Evolutionary conservation across 1,284 basidiomycete genomes (phyloP).

Genomic region (Ustilago lituana): DNA sequence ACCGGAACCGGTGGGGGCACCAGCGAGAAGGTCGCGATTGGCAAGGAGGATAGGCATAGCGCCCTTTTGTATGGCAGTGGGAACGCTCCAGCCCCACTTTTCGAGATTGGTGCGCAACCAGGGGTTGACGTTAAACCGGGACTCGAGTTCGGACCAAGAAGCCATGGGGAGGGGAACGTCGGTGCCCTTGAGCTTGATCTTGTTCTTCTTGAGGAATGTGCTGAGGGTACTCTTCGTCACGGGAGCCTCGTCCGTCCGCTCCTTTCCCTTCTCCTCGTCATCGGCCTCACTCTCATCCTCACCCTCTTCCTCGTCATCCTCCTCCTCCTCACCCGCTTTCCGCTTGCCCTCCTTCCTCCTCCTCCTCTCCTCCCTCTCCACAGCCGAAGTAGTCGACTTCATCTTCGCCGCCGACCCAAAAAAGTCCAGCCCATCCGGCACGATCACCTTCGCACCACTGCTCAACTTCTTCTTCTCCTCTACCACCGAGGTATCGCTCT

Average conservation of each 20-base stretch:
- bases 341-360: constrained; percentile 25
- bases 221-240: constrained; percentile 56
- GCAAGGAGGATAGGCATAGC: constrained; percentile 67
- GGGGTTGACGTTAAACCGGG: constrained; percentile 43
- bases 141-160: constrained; percentile 62
- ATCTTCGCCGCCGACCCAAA: constrained; percentile 55
- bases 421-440: constrained; percentile 58
- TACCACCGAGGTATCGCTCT: neutral
- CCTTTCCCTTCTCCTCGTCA: constrained; percentile 8
- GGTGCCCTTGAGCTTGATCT: constrained; percentile 67
- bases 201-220: constrained; percentile 55
- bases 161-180: constrained; percentile 68
- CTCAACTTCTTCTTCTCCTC: neutral
- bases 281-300: neutral
- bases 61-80: constrained; percentile 68
- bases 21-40: constrained; percentile 58
- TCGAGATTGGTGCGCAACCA: constrained; percentile 54
- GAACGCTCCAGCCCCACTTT: constrained; percentile 55
- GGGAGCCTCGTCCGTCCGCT: constrained; percentile 12
- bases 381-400: constrained; percentile 69
- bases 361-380: constrained; percentile 17
- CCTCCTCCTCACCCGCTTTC: constrained; percentile 9
- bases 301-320: constrained; percentile 3
- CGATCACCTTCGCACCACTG: constrained; percentile 27
- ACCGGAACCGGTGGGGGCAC: constrained; percentile 63